These are phyloP conservation scores for Phytophthora syringae DNA, from an alignment of 352 stramenopile genomes.

Conservation along the genomic window DNA sequence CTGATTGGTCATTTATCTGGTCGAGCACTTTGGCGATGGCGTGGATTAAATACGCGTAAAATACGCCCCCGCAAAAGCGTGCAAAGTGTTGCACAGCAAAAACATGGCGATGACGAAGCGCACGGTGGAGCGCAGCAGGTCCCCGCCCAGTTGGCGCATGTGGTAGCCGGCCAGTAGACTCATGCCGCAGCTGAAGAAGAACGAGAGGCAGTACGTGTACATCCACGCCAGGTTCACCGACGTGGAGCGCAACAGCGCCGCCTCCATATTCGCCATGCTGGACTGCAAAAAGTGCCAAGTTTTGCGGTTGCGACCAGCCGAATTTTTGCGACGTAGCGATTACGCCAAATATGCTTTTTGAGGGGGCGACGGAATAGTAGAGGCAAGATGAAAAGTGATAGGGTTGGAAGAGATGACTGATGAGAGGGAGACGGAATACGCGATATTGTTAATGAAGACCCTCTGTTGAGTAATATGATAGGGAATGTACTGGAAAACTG, in stretches of 20 bases:
- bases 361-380: too few relatives aligned
- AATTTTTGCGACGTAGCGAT: too few relatives aligned
- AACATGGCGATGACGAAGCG: conserved; percentile 75
- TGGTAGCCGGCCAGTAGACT: conserved; percentile 65
- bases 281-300: too few relatives aligned
- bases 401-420: too few relatives aligned
- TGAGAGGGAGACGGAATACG: too few relatives aligned
- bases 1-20: conserved; percentile 19
- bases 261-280: conserved; percentile 26
- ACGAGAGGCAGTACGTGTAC: conserved; percentile 60
- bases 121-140: conserved; percentile 74
- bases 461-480: too few relatives aligned
- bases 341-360: too few relatives aligned
- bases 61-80: conserved; percentile 57
- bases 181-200: conserved; percentile 64
- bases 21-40: conserved; percentile 32
- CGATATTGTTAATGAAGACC: too few relatives aligned
- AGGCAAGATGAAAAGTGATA: too few relatives aligned
- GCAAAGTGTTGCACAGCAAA: conserved; percentile 57
- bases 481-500: too few relatives aligned
- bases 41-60: conserved; percentile 65
- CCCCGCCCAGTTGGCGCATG: conserved; percentile 67
- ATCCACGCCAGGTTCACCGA: conserved; percentile 60
- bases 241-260: conserved; percentile 28
- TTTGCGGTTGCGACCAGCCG: conserved; percentile 4